Evolutionary conservation across 78 protist species (phyloP).

Genomic region (Trichosphaerium sp.): DNA sequence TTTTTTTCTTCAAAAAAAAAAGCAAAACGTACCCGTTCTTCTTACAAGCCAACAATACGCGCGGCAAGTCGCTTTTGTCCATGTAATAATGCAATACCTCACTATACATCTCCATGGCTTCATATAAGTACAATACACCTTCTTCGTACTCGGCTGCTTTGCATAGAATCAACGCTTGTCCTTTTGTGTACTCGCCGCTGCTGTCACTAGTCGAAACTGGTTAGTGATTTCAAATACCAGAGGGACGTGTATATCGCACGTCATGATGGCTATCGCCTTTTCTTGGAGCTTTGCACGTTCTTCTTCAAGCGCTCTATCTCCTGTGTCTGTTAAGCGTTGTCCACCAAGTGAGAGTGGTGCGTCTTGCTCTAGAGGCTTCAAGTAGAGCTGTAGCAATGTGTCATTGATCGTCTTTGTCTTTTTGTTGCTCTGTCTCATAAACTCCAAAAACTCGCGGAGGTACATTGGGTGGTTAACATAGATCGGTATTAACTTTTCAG

Average conservation of each 20-base stretch:
- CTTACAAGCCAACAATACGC: conserved; percentile 52
- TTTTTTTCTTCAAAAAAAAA: background rate
- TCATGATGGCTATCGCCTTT: background rate
- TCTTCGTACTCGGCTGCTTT: conserved; percentile 46
- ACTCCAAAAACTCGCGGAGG: conserved; percentile 64
- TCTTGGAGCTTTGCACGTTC: background rate
- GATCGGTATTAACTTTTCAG: conserved; percentile 69
- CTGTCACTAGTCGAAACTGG: background rate
- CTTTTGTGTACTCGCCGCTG: conserved; percentile 3
- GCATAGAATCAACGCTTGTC: conserved; percentile 77
- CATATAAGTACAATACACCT: conserved; percentile 70
- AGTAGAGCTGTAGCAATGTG: conserved; percentile 78
- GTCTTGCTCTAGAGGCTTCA: conserved; percentile 21
- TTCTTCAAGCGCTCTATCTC: conserved; percentile 2
- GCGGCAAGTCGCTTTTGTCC: conserved; percentile 50
- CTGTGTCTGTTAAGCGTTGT: background rate
- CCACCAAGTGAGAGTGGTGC: background rate
- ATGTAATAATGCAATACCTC: conserved; percentile 74
- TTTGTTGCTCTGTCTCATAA: conserved; percentile 18
- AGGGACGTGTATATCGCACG: background rate
- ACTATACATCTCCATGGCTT: conserved; percentile 31
- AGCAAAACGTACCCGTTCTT: conserved; percentile 22
- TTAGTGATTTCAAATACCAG: background rate
- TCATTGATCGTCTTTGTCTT: conserved; percentile 33
- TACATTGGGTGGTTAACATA: conserved; percentile 53